Conservation (phyloP, 139 green algal genomes). For the Volvox reticuliferus region DNA sequence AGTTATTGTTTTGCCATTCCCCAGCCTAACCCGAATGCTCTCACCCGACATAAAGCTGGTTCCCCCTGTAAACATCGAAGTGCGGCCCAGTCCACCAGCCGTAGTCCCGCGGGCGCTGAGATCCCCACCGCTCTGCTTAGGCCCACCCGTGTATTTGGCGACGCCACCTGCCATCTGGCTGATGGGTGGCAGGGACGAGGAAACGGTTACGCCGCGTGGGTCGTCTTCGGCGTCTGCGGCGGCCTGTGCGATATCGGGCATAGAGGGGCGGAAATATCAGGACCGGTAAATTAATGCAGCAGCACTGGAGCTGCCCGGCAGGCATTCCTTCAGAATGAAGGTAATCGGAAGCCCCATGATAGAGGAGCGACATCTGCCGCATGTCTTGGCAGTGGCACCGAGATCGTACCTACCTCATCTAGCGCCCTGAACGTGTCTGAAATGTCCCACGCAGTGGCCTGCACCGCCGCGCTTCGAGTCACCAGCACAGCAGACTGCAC, state of each 20-base stretch:
- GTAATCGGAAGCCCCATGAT: too few relatives aligned
- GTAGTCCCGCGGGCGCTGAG: background rate
- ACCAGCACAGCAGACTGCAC: constrained; percentile 58
- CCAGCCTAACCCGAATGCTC: background rate
- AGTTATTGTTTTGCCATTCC: too few relatives aligned
- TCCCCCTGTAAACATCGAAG: background rate
- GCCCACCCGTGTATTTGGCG: constrained; percentile 15
- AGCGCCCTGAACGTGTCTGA: constrained; percentile 56
- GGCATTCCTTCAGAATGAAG: too few relatives aligned
- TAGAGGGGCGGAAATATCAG: background rate
- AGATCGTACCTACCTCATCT: constrained; percentile 38
- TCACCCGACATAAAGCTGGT: constrained; percentile 38
- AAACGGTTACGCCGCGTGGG: background rate
- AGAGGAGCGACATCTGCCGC: too few relatives aligned
- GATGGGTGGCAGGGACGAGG: constrained; percentile 40
- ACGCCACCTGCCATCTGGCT: constrained; percentile 54
- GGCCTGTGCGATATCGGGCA: background rate
- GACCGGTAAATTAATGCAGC: too few relatives aligned
- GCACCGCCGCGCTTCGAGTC: constrained; percentile 20
- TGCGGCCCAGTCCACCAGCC: background rate
- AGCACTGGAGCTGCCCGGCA: too few relatives aligned
- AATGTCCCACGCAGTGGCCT: constrained; percentile 71
- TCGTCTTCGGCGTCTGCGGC: constrained; percentile 40
- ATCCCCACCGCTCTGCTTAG: background rate
- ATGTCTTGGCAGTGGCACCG: too few relatives aligned